Percentiles rank a stretch among this genome's conserved stretches.
Evolutionary conservation across 192 early-diverging fungal genomes (phyloP).

Genomic region (Lobosporangium transversale): DNA sequence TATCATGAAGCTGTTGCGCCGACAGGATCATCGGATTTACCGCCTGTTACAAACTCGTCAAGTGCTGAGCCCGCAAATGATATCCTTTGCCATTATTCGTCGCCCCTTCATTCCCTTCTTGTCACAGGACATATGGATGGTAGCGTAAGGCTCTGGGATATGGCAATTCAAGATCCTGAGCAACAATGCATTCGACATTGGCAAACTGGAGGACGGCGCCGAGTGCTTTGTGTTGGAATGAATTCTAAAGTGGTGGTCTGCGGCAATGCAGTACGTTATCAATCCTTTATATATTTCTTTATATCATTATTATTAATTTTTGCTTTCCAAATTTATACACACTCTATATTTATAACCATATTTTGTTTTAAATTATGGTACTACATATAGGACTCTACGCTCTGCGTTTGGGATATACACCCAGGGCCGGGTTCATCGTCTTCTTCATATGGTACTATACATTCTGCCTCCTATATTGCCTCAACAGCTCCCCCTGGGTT

Average conservation of each 20-base stretch:
- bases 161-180: conserved; percentile 13
- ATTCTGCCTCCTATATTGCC: conserved; percentile 54
- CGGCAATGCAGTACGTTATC: conserved; percentile 37
- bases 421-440: conserved; percentile 4
- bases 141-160: conserved; percentile 57
- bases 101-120: conserved; percentile 38
- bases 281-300: not conserved
- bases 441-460: conserved; percentile 33
- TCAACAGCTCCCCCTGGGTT: conserved; percentile 38
- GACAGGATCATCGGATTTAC: not conserved
- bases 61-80: conserved; percentile 26
- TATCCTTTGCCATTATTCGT: conserved; percentile 56
- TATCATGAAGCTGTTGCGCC: not conserved
- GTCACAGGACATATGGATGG: conserved; percentile 61
- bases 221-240: conserved; percentile 62
- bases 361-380: too few species aligned
- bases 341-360: too few species aligned
- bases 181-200: conserved; percentile 51
- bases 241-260: conserved; percentile 55
- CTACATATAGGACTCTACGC: conserved; percentile 56
- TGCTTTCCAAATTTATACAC: too few species aligned
- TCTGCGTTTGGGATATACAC: conserved; percentile 61
- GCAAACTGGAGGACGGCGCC: conserved; percentile 52
- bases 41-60: not conserved
- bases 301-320: conserved; percentile 1